phyloP scores from a whole-genome alignment of 495 filamentous ascomycete genomes.

The Hypoxylon lenormandii region DNA sequence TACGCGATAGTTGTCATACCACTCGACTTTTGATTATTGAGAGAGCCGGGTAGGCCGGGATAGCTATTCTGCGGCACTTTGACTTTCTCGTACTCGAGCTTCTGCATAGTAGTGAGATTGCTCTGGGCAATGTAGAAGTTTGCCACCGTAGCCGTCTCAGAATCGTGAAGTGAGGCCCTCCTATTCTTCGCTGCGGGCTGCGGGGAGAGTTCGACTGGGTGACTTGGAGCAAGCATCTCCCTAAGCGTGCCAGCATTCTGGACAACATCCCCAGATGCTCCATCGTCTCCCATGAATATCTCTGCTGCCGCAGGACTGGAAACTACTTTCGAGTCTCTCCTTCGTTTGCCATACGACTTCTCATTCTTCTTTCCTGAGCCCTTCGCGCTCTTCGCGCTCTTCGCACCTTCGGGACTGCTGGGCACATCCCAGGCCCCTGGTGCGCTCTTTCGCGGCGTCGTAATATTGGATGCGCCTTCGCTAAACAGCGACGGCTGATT shows the following conservation, averaged over 20 bases:
- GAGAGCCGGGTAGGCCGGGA: conserved; percentile 23
- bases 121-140: conserved; percentile 49
- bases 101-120: conserved; percentile 51
- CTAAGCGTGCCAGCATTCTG: conserved; percentile 5
- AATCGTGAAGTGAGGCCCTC: conserved; percentile 30
- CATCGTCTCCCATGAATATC: conserved; percentile 26
- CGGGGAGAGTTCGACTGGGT: conserved; percentile 2
- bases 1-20: conserved; percentile 46
- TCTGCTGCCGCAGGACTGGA: conserved; percentile 24
- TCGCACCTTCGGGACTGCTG: conserved; percentile 39
- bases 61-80: conserved; percentile 36
- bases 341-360: conserved; percentile 37
- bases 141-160: conserved; percentile 11
- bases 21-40: conserved; percentile 45
- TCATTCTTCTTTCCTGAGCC: conserved; percentile 27
- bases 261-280: conserved; percentile 5
- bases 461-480: conserved; percentile 35
- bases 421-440: conserved; percentile 48
- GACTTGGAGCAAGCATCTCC: conserved; percentile 8
- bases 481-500: conserved; percentile 30
- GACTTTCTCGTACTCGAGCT: conserved; percentile 48
- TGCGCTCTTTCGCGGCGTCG: conserved; percentile 42
- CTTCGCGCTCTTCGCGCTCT: conserved; percentile 5
- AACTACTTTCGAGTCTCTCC: conserved; percentile 15
- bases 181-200: conserved; percentile 21